phyloP scores from a whole-genome alignment of 2,329 filamentous ascomycete species.

The Calycina marina region DNA sequence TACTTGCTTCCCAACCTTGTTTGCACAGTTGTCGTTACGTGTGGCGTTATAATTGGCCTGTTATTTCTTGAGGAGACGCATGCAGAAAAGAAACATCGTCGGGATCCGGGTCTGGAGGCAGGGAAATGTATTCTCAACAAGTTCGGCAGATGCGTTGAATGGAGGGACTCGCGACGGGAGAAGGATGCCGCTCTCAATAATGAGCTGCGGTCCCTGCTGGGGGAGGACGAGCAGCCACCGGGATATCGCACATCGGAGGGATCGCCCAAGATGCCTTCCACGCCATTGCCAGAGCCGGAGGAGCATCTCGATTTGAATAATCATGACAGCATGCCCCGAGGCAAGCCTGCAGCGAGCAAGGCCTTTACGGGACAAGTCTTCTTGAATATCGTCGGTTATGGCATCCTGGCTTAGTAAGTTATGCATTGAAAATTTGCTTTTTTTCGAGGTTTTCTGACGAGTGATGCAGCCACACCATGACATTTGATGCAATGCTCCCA shows the following conservation, averaged over 20 bases:
- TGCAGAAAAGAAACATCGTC: constrained; percentile 58
- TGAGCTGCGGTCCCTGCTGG: constrained; percentile 42
- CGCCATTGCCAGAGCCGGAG: constrained; percentile 23
- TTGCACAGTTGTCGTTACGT: constrained; percentile 61
- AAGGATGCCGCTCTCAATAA: constrained; percentile 25
- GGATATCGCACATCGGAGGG: constrained; percentile 50
- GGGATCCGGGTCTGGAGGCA: constrained; percentile 62
- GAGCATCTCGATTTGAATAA: constrained; percentile 24
- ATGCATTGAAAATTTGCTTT: constrained; percentile 5
- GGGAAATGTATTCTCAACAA: constrained; percentile 53
- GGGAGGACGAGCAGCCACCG: constrained; percentile 46
- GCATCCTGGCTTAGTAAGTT: constrained; percentile 86
- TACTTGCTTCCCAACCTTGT: constrained; percentile 90
- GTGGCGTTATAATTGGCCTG: constrained; percentile 64
- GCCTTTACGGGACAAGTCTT: constrained; percentile 77
- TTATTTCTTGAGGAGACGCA: constrained; percentile 94
- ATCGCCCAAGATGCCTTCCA: constrained; percentile 33
- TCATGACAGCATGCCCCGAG: constrained; percentile 11
- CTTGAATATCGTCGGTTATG: constrained; percentile 78
- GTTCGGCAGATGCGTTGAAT: constrained; percentile 23
- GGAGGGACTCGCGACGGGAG: constrained; percentile 24
- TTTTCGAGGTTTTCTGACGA: constrained; percentile 10
- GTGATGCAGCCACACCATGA: constrained; percentile 72
- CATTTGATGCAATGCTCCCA: constrained; percentile 85
- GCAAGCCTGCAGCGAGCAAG: constrained; percentile 31